A percentile compares a stretch with the other conserved stretches of the same genome.
These are phyloP conservation scores for Rhododendron ovatum DNA, from an alignment of 148 eudicot species.

Conservation along the genomic window DNA sequence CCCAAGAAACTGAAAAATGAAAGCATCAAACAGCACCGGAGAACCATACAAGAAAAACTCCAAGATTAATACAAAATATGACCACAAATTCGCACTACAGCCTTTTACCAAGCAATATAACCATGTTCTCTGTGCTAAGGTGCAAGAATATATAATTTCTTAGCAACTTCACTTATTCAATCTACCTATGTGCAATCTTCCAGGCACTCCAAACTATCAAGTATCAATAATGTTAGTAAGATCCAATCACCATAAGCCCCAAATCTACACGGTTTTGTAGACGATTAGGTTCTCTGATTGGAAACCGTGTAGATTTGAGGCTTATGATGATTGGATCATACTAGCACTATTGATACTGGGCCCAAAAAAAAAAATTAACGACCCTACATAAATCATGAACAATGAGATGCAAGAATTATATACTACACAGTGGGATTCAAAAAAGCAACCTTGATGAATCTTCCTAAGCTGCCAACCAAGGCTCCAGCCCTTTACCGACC, in stretches of 20 bases:
- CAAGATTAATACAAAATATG: not conserved
- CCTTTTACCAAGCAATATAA: not conserved
- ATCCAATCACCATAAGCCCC: not conserved
- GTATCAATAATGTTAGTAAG: not conserved
- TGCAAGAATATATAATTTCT: not conserved
- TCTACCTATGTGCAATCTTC: not conserved
- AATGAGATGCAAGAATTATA: not conserved
- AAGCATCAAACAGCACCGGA: not conserved
- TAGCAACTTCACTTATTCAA: not conserved
- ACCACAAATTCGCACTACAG: not conserved
- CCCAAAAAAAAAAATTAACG: not conserved
- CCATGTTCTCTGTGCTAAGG: not conserved
- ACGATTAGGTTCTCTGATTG: not conserved
- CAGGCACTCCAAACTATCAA: not conserved
- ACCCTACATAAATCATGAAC: not conserved
- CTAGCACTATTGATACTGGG: not conserved
- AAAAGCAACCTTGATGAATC: slow-evolving; percentile 69
- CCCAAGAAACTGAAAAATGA: not conserved
- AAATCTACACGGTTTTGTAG: not conserved
- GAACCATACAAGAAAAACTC: not conserved
- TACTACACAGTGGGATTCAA: not conserved
- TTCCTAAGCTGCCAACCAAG: slow-evolving; percentile 93
- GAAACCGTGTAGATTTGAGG: not conserved
- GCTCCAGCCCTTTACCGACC: slow-evolving; percentile 35
- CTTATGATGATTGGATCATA: not conserved